Base-by-base conservation (phyloP, 139 green algal genomes). In the Nannochloris sp. region DNA sequence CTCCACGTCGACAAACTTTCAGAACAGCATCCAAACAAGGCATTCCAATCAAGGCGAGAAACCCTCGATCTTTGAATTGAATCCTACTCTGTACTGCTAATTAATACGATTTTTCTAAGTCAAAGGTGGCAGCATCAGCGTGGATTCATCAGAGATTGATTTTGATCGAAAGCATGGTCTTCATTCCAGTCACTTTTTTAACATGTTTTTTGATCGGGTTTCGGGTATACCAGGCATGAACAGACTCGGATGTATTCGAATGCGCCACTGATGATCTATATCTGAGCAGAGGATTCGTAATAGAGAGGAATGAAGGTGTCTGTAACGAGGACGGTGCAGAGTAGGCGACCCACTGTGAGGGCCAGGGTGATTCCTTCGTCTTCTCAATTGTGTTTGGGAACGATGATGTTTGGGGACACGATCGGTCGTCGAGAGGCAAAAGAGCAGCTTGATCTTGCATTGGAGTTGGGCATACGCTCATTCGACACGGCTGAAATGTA, bases 401-500 rank as follows among this genome's bases (percentile, higher is more conserved):
- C 85, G 8, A 96, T 96, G 90, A 69, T 90, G 21, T 95, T 95
- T 70, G 90, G 90, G 2, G 85, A 93, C 54, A 71, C 50, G 49
- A 88, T 69, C 7, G 10, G 46, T 37, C 69, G 69, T 1, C 4
- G 27, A 1, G 58, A 72, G 3, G 80, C 87, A 0, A 43, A 57
- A 5, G 16, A 8, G 0, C 72, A 89, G 65, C 49, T 97, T 12
- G 62, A 58, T 21, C 36, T 24, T 9, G 87, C 83, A 48, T 55
- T 75, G 34, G 86, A 93, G 2, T 12, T 14, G 1, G 90, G 90
- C 1, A 68, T 90, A 24, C 90, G 83, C 49, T 86, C 93, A 51
- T 91, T 96, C 16, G 90, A 97, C 73, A 87, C 68, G 8, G 91
- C 91, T n/a, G 72, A 77, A 44, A 69, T 77, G 70, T 98, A 98